These are phyloP conservation scores for Citrus hindsii DNA, from an alignment of 345 rosid genomes.

Conservation along the genomic window DNA sequence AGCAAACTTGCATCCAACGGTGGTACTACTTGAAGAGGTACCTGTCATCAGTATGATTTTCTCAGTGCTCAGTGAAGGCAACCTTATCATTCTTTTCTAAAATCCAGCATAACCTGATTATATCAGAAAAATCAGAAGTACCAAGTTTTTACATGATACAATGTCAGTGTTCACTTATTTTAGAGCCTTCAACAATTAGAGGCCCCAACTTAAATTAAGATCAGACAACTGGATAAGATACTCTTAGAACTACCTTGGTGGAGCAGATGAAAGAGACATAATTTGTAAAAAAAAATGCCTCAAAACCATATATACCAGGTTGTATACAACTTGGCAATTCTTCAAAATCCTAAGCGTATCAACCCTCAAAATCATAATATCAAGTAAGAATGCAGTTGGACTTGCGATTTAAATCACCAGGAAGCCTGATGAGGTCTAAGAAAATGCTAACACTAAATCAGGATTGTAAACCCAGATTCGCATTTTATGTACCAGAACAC, in stretches of 20 bases:
- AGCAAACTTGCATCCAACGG: slow-evolving; percentile 62
- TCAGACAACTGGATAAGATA: neutral
- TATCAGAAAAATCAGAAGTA: neutral
- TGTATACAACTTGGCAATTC: neutral
- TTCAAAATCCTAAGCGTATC: neutral
- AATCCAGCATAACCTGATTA: slow-evolving; percentile 9
- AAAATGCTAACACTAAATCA: neutral
- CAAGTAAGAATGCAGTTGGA: neutral
- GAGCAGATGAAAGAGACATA: neutral
- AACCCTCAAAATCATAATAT: neutral
- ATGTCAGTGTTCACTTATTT: neutral
- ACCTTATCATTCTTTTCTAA: neutral
- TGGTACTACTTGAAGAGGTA: slow-evolving; percentile 58
- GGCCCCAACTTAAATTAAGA: neutral
- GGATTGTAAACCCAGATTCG: neutral
- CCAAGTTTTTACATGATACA: neutral
- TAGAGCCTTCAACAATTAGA: neutral
- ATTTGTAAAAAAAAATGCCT: neutral
- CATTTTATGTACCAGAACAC: neutral
- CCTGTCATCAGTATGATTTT: slow-evolving; percentile 41
- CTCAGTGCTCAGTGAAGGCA: neutral
- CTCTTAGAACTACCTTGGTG: neutral
- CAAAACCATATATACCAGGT: slow-evolving; percentile 1
- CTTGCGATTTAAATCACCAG: neutral
- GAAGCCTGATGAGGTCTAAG: neutral